Base-by-base conservation (phyloP, 495 filamentous ascomycete genomes). In the Hypoxylon perforatum region DNA sequence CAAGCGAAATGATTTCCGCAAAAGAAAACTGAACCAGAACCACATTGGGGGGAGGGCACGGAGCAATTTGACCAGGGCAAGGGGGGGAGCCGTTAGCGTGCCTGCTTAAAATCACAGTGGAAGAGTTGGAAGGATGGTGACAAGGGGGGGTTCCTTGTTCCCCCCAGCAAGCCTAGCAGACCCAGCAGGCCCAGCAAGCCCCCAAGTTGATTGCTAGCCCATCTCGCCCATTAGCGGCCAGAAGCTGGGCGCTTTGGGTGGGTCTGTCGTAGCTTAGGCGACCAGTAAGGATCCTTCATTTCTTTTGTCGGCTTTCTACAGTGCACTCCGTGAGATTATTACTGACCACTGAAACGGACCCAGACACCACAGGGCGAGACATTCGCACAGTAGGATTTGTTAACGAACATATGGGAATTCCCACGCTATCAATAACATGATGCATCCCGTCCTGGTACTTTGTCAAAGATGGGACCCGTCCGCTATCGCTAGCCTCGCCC, bases 1-100 rank as follows among this genome's bases (percentile, higher is more conserved):
- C 74, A 81, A 82, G 78, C 79, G 79, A 82, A 71, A 82, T 80
- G 78, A 80, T 81, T 78, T 73, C 77, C 74, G 67, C 63, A 74
- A 72, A 73, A 33, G 30, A 71, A 77, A 76, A 71, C 73, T 78
- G 73, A 74, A 60, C 74, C 65, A 69, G 73, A 74, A 60, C 74
- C 65, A 69, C 65, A 59, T 75, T 75, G 75, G 76, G 72, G 30
- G 74, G 73, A 75, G 75, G 64, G 65, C 60, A 69, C 65, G 65
- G 65, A 63, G 56, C 66, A 61, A 57, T 61, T 69, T 57, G 50
- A 61, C 51, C 56, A 69, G 66, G 66, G 46, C 19, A 15, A 22
- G 60, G 57, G 11, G 60, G 45, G 55, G 47, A 58, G 48, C 52
- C 51, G 55, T 46, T 69, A 69, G 61, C 52, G 69, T 57, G 25